phyloP scores from a whole-genome alignment of 139 green algal genomes.

The Protoeuglena noctilucae region DNA sequence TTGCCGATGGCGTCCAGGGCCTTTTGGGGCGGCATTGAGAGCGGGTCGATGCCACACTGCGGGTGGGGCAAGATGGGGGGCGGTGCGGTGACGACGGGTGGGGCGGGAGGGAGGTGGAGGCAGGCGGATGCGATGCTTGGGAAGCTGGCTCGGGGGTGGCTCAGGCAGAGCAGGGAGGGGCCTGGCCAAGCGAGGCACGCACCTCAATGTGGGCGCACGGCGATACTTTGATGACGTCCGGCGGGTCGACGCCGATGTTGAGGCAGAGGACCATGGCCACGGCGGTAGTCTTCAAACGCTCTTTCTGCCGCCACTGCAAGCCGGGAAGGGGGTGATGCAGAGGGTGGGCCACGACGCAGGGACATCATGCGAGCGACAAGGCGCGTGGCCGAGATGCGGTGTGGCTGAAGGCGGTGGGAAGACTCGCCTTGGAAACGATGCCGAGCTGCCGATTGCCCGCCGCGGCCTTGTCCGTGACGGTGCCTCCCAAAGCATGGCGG shows the following conservation, averaged over 20 bases:
- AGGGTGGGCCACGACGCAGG: not conserved
- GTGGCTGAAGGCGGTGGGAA: not conserved
- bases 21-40: constrained; percentile 80
- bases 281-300: constrained; percentile 75
- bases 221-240: constrained; percentile 92
- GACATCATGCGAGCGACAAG: not conserved
- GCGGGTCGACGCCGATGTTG: constrained; percentile 97
- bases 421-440: too few relatives aligned
- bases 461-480: too few relatives aligned
- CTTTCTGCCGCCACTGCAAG: constrained; percentile 61
- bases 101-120: too few relatives aligned
- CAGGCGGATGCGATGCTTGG: too few relatives aligned
- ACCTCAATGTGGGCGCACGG: constrained; percentile 87
- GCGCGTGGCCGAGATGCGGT: not conserved
- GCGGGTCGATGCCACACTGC: constrained; percentile 88
- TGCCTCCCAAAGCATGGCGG: too few relatives aligned
- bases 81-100: too few relatives aligned
- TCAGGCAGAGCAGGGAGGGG: too few relatives aligned
- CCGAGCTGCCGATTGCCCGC: too few relatives aligned
- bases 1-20: constrained; percentile 85
- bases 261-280: constrained; percentile 95
- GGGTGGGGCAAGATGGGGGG: too few relatives aligned
- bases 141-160: too few relatives aligned
- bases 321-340: not conserved
- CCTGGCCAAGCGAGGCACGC: too few relatives aligned